Percentiles rank a stretch among this genome's conserved stretches.
Conservation (phyloP, 2,329 filamentous ascomycete genomes). For the Sarocladium strictum region DNA sequence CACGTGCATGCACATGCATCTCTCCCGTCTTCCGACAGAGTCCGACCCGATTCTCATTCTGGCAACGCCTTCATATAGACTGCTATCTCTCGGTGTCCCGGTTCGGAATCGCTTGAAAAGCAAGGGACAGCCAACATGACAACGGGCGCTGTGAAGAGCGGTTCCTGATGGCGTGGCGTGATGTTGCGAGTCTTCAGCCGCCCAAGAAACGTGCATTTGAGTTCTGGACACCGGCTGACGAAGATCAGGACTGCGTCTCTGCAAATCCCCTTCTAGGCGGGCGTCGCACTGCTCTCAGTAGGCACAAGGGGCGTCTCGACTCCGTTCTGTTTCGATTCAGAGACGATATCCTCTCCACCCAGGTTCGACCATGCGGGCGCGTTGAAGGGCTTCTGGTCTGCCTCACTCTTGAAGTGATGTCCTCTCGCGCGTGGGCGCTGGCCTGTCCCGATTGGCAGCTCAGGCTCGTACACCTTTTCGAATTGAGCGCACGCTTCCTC, state of each 20-base stretch:
- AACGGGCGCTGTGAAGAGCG: too few species aligned
- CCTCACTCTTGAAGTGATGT: conserved; percentile 72
- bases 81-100: conserved; percentile 1
- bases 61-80: not conserved
- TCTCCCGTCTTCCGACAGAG: not conserved
- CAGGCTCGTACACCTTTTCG: conserved; percentile 53
- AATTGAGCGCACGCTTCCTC: conserved; percentile 42
- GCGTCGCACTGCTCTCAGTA: conserved; percentile 38
- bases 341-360: conserved; percentile 12
- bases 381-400: conserved; percentile 61
- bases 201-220: not conserved
- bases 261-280: conserved; percentile 54
- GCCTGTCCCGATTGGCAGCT: conserved; percentile 69
- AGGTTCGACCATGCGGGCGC: conserved; percentile 59
- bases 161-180: not conserved
- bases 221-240: not conserved
- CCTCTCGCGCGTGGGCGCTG: conserved; percentile 73
- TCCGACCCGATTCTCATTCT: not conserved
- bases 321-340: conserved; percentile 21
- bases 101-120: not conserved
- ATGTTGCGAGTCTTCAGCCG: not conserved
- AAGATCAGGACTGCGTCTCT: conserved; percentile 23
- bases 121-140: too few species aligned
- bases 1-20: conserved; percentile 1
- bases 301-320: conserved; percentile 44